Evolutionary conservation across 495 filamentous ascomycete genomes (phyloP), one percentile per base, ranked within the genome.

Genomic region (Penicillium riverlandense): DNA sequence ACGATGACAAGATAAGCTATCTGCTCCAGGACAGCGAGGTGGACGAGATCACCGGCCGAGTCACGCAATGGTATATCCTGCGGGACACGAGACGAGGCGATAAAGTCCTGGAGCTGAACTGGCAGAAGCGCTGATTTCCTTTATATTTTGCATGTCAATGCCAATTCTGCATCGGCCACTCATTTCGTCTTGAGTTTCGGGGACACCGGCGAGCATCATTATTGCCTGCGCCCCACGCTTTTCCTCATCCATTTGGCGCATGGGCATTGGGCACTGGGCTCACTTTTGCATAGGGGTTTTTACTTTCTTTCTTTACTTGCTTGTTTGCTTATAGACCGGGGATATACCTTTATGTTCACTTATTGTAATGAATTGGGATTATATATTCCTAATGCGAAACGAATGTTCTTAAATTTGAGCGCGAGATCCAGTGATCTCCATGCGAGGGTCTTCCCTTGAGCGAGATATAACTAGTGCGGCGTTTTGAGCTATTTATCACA

Each of bases 61-160:
- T 70, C 6, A 63, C 54, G 8, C 69, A 72, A 38, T 70, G 65
- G 59, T 72, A 70, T 43, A 50, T 72, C 38, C 53, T 49, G 45
- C 66, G 64, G 11, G 57, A 69, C 44, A 8, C 44, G 8, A 52
- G 53, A n/a, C 38, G 54, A 4, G 67, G 67, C 7, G 69, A 69
- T 39, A 39, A 62, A 27, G 40, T 72, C 11, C 33, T 72, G 16
- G 69, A 72, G 45, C 61, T 72, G 40, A 53, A 64, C 15, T 72
- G 69, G 69, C 62, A 60, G 62, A 57, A 52, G 38, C 55, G 46
- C 34, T 66, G 48, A 50, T 15, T 30, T 11, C 16, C 6, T 41
- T 35, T 30, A 35, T 42, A 30, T 44, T 39, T 22, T 22, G 22
- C 22, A 22, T 22, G 22, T 22, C 22, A 22, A 10, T 48, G 29